A percentile compares a stretch with the other conserved stretches of the same genome.
Conservation (phyloP, 139 green algal genomes). For the Zygnema cylindricum region DNA sequence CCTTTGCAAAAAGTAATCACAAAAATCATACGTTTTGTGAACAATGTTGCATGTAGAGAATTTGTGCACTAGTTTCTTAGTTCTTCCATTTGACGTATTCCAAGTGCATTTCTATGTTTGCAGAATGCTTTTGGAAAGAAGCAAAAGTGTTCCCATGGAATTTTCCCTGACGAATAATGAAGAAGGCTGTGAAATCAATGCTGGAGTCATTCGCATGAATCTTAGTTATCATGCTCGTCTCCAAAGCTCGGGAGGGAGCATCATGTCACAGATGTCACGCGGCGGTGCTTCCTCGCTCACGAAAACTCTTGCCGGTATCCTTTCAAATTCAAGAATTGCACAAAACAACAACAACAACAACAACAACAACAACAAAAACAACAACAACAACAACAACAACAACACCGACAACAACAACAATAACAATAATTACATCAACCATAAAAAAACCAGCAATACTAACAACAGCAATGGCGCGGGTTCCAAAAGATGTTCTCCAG, state of each 20-base stretch:
- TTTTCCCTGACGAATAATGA: conserved; percentile 17
- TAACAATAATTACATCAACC: too few relatives aligned
- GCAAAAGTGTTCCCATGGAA: conserved; percentile 8
- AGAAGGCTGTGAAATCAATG: neutral
- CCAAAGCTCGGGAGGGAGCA: neutral
- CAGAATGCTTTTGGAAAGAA: conserved; percentile 17
- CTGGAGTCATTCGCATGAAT: conserved; percentile 15
- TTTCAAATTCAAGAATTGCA: neutral
- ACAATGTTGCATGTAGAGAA: too few relatives aligned
- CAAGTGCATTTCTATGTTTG: neutral
- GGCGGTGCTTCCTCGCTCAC: neutral
- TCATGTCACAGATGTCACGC: neutral
- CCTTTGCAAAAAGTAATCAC: too few relatives aligned
- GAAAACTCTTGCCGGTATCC: neutral
- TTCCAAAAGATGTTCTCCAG: neutral
- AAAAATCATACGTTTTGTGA: too few relatives aligned
- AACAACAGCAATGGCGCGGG: too few relatives aligned
- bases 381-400: too few relatives aligned
- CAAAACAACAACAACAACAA: neutral
- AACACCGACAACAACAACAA: too few relatives aligned
- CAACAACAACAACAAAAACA: too few relatives aligned
- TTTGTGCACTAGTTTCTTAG: too few relatives aligned
- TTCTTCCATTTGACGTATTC: neutral
- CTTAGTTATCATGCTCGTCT: conserved; percentile 28
- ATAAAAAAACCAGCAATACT: too few relatives aligned